Percentiles rank a stretch among this genome's conserved stretches.
Evolutionary conservation across 2,329 filamentous ascomycete species (phyloP).

Genomic region (Lasiodiplodia sp.): DNA sequence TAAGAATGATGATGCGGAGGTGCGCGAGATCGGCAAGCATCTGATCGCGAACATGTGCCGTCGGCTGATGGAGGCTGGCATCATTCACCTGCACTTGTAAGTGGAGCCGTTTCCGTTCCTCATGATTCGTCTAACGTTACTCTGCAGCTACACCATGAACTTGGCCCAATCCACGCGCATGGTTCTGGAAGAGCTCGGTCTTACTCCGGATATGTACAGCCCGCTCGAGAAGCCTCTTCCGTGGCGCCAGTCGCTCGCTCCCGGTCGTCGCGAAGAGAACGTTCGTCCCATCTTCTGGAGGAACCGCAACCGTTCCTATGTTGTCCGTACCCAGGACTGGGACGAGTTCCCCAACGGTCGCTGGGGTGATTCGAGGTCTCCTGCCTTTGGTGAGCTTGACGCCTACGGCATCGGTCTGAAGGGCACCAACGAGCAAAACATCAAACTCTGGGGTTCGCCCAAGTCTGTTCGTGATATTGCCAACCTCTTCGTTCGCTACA

Average conservation of each 20-base stretch:
- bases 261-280: conserved; percentile 89
- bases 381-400: conserved; percentile 94
- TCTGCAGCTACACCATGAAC: conserved; percentile 89
- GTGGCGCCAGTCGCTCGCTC: conserved; percentile 92
- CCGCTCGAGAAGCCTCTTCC: conserved; percentile 90
- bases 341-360: conserved; percentile 98
- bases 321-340: conserved; percentile 96
- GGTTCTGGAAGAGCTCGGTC: conserved; percentile 87
- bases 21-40: conserved; percentile 86
- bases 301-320: conserved; percentile 94
- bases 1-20: conserved; percentile 95
- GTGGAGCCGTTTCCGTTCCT: conserved; percentile 34
- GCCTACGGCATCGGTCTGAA: conserved; percentile 93
- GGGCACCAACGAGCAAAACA: conserved; percentile 94
- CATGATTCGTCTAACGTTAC: conserved; percentile 28
- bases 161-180: conserved; percentile 91
- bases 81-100: conserved; percentile 88
- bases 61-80: conserved; percentile 81
- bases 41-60: conserved; percentile 91
- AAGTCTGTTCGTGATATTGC: conserved; percentile 80
- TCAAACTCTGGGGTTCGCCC: conserved; percentile 92
- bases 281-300: conserved; percentile 99
- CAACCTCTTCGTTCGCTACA: conserved; percentile 82
- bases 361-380: conserved; percentile 96
- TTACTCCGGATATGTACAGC: conserved; percentile 78